Evolutionary conservation across 176 grass and related monocot genomes (phyloP).

Genomic region (Aegilops longissima): DNA sequence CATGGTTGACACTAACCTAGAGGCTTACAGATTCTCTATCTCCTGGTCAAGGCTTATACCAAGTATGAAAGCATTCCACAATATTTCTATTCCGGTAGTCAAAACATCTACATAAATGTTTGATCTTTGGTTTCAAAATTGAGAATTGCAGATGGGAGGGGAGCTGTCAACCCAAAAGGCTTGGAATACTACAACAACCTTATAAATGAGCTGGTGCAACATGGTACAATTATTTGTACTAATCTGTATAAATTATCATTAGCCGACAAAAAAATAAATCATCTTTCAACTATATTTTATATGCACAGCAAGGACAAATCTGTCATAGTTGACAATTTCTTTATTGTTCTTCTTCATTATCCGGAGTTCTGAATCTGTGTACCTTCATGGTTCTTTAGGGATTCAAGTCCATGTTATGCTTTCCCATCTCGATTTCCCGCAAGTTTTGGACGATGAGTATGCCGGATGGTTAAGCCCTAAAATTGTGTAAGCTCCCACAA

Average conservation of each 20-base stretch:
- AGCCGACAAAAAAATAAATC: neutral
- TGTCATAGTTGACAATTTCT: neutral
- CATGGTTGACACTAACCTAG: slow-evolving; percentile 52
- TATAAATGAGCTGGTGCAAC: slow-evolving; percentile 61
- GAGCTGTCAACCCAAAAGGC: slow-evolving; percentile 63
- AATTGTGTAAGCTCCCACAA: slow-evolving; percentile 46
- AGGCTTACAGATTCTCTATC: slow-evolving; percentile 84
- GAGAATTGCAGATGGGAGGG: slow-evolving; percentile 52
- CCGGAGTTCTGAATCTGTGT: neutral
- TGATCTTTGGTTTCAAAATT: slow-evolving; percentile 5
- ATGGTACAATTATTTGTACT: slow-evolving; percentile 28
- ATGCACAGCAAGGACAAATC: neutral
- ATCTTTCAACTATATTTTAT: neutral
- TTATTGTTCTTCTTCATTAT: neutral
- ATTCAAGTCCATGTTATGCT: slow-evolving; percentile 68
- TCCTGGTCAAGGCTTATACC: slow-evolving; percentile 81
- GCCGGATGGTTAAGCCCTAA: slow-evolving; percentile 32
- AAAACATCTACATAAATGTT: neutral
- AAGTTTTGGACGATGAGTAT: slow-evolving; percentile 77
- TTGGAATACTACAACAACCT: slow-evolving; percentile 68
- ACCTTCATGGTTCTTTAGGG: slow-evolving; percentile 26
- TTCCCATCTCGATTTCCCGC: slow-evolving; percentile 66
- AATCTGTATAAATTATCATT: neutral
- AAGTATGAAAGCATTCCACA: slow-evolving; percentile 26
- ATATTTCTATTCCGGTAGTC: neutral